Evolutionary conservation across 1,284 basidiomycete genomes (phyloP).

Genomic region (Singerocomus rubriflavus): DNA sequence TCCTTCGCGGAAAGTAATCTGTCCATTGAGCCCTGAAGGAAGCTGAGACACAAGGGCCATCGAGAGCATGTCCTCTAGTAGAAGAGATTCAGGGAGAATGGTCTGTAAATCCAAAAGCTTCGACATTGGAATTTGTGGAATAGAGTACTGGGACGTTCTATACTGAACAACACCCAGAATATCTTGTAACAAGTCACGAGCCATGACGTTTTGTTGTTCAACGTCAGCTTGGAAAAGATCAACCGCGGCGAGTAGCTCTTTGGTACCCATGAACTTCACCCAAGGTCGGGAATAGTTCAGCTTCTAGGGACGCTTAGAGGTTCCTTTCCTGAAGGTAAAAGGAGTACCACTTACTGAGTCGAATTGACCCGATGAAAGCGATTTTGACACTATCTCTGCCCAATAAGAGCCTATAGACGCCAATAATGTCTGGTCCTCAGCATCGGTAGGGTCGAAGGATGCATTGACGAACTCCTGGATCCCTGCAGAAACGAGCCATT

Average conservation of each 20-base stretch:
- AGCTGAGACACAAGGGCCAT: conserved; percentile 38
- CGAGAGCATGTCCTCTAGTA: conserved; percentile 50
- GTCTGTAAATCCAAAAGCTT: conserved; percentile 36
- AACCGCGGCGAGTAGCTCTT: conserved; percentile 39
- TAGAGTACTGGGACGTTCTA: conserved; percentile 13
- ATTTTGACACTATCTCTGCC: conserved; percentile 17
- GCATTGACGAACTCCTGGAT: conserved; percentile 29
- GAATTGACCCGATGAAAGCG: conserved; percentile 12
- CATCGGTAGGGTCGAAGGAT: conserved; percentile 22
- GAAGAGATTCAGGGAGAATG: conserved; percentile 34
- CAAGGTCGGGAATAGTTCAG: conserved; percentile 38
- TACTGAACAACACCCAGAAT: conserved; percentile 22
- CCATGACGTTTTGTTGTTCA: conserved; percentile 29
- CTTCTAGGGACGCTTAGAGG: conserved; percentile 25
- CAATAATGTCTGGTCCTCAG: conserved; percentile 29
- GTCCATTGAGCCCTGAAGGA: conserved; percentile 44
- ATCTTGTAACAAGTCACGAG: conserved; percentile 30
- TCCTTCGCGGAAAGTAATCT: conserved; percentile 10
- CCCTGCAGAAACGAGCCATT: conserved; percentile 23
- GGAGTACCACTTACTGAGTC: conserved; percentile 17
- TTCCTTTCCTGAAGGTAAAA: not conserved
- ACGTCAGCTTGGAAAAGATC: conserved; percentile 23
- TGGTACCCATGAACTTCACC: conserved; percentile 44
- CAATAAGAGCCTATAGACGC: conserved; percentile 34
- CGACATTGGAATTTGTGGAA: conserved; percentile 27